A percentile compares a stretch with the other conserved stretches of the same genome.
phyloP scores from a whole-genome alignment of 2,329 filamentous ascomycete species.

The Xylaria digitata region DNA sequence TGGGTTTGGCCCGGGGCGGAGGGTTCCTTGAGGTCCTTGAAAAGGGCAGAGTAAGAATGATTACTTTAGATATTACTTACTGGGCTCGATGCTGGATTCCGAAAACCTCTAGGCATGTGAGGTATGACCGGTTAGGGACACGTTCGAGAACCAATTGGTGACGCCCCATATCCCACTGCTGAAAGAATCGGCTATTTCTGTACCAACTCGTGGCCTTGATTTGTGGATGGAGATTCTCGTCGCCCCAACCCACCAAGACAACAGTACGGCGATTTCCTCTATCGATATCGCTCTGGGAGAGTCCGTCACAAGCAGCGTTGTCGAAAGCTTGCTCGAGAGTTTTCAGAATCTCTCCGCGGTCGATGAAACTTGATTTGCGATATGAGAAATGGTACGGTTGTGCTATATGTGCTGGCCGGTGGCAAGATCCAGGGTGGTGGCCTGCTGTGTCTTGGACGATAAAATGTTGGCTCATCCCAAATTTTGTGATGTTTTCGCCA shows the following conservation, averaged over 20 bases:
- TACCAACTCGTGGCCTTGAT: slow-evolving; percentile 29
- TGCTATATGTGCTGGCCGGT: slow-evolving; percentile 14
- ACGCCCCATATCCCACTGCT: slow-evolving; percentile 33
- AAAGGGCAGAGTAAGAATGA: background rate
- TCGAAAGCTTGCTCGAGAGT: slow-evolving; percentile 23
- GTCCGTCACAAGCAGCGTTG: slow-evolving; percentile 8
- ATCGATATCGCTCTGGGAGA: background rate
- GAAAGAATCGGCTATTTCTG: background rate
- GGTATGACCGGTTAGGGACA: slow-evolving; percentile 2
- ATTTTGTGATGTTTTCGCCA: slow-evolving; percentile 29
- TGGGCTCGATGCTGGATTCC: slow-evolving; percentile 30
- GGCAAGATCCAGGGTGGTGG: slow-evolving; percentile 35
- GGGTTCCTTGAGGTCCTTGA: no score
- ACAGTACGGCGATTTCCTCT: slow-evolving; percentile 16
- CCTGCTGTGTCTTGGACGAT: slow-evolving; percentile 32
- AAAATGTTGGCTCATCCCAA: slow-evolving; percentile 22
- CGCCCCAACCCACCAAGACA: slow-evolving; percentile 32
- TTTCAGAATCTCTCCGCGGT: background rate
- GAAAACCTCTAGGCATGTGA: slow-evolving; percentile 25
- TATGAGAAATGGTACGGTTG: slow-evolving; percentile 38
- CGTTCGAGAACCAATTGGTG: background rate
- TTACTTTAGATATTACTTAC: slow-evolving; percentile 7
- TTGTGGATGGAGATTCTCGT: slow-evolving; percentile 12
- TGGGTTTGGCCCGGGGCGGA: background rate
- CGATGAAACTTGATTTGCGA: slow-evolving; percentile 25